Conservation (phyloP, 176 grass and related monocot species). For the Eleusine indica region DNA sequence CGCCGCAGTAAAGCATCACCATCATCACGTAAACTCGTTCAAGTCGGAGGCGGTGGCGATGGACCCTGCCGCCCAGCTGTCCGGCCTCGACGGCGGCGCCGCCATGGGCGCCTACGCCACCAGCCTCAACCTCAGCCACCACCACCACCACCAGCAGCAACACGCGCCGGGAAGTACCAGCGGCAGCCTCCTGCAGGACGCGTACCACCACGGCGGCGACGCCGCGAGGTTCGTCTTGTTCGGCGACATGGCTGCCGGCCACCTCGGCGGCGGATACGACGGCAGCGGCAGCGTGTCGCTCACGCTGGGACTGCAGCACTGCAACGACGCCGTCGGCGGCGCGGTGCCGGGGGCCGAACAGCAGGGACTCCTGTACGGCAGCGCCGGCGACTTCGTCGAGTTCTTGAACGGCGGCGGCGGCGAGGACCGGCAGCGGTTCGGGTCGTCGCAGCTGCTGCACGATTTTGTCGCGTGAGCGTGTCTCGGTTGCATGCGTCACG, state of each 20-base stretch:
- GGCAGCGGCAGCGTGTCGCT: conserved; percentile 68
- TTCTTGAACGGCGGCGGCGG: conserved; percentile 54
- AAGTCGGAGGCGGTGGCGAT: conserved; percentile 48
- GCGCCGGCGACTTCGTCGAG: conserved; percentile 68
- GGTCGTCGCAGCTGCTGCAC: conserved; percentile 77
- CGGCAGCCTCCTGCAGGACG: conserved; percentile 63
- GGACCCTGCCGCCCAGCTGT: conserved; percentile 28
- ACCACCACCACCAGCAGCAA: neutral
- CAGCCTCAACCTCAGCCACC: conserved; percentile 53
- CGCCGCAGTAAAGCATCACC: conserved; percentile 35
- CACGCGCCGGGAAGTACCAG: neutral
- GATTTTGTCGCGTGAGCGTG: conserved; percentile 78
- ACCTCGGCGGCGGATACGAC: conserved; percentile 43
- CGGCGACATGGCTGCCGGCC: conserved; percentile 56
- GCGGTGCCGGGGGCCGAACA: conserved; percentile 37
- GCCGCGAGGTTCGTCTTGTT: conserved; percentile 71
- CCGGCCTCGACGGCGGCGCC: conserved; percentile 28
- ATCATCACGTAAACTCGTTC: conserved; percentile 55
- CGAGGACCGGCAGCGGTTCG: conserved; percentile 71
- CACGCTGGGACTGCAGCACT: conserved; percentile 88
- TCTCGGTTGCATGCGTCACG: too few relatives aligned
- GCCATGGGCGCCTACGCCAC: conserved; percentile 28
- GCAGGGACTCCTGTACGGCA: conserved; percentile 52
- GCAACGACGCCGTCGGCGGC: conserved; percentile 47
- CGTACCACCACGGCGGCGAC: conserved; percentile 30